Evolutionary conservation across 768 basidiomycete genomes (phyloP).

Genomic region (Cyclocybe aegerita): DNA sequence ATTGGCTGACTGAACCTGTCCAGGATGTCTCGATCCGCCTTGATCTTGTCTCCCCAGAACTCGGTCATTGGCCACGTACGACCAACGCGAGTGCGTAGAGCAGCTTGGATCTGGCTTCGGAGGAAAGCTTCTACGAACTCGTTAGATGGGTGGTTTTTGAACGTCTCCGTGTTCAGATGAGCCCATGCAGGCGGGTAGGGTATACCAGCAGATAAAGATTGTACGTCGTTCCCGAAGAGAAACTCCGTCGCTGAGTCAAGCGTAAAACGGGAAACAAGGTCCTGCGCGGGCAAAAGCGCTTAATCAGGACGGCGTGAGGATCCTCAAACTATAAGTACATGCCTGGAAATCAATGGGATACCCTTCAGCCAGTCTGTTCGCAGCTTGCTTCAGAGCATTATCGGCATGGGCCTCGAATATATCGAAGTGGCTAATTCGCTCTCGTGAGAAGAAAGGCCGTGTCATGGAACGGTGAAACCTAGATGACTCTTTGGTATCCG

Average conservation of each 20-base stretch:
- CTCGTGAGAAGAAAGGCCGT: slow-evolving; percentile 11
- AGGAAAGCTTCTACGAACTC: slow-evolving; percentile 48
- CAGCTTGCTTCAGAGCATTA: slow-evolving; percentile 1
- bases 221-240: slow-evolving; percentile 42
- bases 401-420: slow-evolving; percentile 9
- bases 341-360: not conserved
- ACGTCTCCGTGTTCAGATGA: slow-evolving; percentile 6
- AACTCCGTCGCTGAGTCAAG: slow-evolving; percentile 63
- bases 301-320: slow-evolving; percentile 5
- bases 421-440: slow-evolving; percentile 9
- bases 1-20: slow-evolving; percentile 46
- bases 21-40: slow-evolving; percentile 38
- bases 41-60: slow-evolving; percentile 44
- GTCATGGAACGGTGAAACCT: slow-evolving; percentile 14
- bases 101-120: slow-evolving; percentile 37
- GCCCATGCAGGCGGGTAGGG: slow-evolving; percentile 38
- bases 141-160: slow-evolving; percentile 22
- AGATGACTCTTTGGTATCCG: not conserved
- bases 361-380: not conserved
- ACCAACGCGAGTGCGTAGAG: slow-evolving; percentile 37
- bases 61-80: slow-evolving; percentile 50
- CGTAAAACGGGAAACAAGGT: slow-evolving; percentile 48
- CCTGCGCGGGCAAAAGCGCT: slow-evolving; percentile 12
- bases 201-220: slow-evolving; percentile 45
- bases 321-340: not conserved